phyloP scores from a whole-genome alignment of 2,329 filamentous ascomycete species.

The Ascochyta clinopodiicola region DNA sequence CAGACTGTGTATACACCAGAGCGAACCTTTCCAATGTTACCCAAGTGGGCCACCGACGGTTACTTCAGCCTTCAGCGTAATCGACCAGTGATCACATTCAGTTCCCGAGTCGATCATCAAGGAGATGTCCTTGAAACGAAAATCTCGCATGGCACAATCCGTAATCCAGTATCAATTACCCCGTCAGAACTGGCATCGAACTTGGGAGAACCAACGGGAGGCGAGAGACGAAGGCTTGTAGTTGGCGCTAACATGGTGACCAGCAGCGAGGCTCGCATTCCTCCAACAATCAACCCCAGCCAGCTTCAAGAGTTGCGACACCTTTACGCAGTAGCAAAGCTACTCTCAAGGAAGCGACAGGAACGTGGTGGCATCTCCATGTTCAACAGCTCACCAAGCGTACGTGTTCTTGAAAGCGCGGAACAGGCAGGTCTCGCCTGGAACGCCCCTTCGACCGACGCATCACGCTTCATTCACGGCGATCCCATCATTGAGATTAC shows the following conservation, averaged over 20 bases:
- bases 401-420: conserved; percentile 47
- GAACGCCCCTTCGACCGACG: conserved; percentile 50
- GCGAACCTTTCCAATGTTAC: conserved; percentile 63
- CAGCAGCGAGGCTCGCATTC: conserved; percentile 2
- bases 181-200: conserved; percentile 46
- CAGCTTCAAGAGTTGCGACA: conserved; percentile 44
- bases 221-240: conserved; percentile 24
- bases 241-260: conserved; percentile 34
- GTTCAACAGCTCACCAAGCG: conserved; percentile 31
- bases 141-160: conserved; percentile 60
- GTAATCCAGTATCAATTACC: conserved; percentile 62
- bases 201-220: conserved; percentile 44
- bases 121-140: conserved; percentile 63
- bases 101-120: conserved; percentile 59
- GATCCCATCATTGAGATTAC: conserved; percentile 54
- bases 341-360: conserved; percentile 42
- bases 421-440: conserved; percentile 46
- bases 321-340: conserved; percentile 45
- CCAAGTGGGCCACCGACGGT: conserved; percentile 54
- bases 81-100: conserved; percentile 67
- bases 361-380: conserved; percentile 50
- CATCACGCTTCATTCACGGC: conserved; percentile 47
- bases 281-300: conserved; percentile 24
- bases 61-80: conserved; percentile 61
- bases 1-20: conserved; percentile 65